Evolutionary conservation across 345 rosid species (phyloP).

Genomic region (Jatropha curcas): DNA sequence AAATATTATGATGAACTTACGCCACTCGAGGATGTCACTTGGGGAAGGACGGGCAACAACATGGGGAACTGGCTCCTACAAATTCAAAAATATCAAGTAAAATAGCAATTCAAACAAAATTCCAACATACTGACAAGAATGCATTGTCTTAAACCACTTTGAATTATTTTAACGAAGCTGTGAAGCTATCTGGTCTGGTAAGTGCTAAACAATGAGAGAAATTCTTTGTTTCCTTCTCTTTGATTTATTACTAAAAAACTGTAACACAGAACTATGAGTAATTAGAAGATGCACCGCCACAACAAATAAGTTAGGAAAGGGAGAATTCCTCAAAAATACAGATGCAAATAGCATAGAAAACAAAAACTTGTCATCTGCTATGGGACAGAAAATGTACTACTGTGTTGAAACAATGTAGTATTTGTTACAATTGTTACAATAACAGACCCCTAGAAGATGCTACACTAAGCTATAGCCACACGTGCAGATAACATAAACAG

Average conservation of each 20-base stretch:
- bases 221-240: not conserved
- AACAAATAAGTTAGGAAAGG: not conserved
- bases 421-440: conserved; percentile 11
- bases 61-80: conserved; percentile 93
- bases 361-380: not conserved
- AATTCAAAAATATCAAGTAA: conserved; percentile 14
- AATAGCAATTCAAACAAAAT: not conserved
- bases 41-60: conserved; percentile 94
- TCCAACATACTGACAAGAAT: not conserved
- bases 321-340: not conserved
- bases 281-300: not conserved
- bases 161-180: not conserved
- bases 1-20: conserved; percentile 50
- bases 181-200: too few species aligned
- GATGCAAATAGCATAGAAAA: not conserved
- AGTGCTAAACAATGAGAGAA: not conserved
- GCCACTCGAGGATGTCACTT: conserved; percentile 94
- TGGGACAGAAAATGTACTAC: not conserved
- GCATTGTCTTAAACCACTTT: not conserved
- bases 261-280: not conserved
- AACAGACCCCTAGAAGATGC: not conserved
- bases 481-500: conserved; percentile 1
- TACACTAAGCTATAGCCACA: not conserved
- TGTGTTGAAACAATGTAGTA: not conserved
- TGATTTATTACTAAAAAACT: not conserved